Conservation (phyloP, 768 basidiomycete genomes). For the Mycena belliarum region DNA sequence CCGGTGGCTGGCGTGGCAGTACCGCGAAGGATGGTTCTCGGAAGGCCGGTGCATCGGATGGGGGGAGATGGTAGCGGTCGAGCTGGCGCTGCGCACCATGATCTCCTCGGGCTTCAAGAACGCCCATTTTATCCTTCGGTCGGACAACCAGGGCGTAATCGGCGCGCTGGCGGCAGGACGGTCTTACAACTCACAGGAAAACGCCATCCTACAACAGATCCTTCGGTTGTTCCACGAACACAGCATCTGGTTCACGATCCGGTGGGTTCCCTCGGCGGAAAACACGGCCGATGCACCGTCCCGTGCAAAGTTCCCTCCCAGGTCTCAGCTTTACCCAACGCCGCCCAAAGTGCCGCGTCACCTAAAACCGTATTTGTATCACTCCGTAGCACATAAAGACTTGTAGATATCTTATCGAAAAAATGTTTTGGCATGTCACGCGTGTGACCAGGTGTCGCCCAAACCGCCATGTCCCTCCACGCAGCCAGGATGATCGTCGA, state of each 20-base stretch:
- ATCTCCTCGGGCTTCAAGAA: slow-evolving; percentile 25
- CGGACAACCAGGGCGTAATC: slow-evolving; percentile 45
- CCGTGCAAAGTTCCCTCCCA: slow-evolving; percentile 37
- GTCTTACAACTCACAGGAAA: slow-evolving; percentile 28
- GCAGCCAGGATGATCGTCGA: too few relatives aligned
- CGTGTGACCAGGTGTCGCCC: too few relatives aligned
- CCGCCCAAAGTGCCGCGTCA: neutral
- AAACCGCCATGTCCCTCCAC: too few relatives aligned
- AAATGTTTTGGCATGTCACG: too few relatives aligned
- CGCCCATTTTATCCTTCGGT: slow-evolving; percentile 32
- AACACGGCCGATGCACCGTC: slow-evolving; percentile 35
- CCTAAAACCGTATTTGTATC: neutral
- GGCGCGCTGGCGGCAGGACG: slow-evolving; percentile 28
- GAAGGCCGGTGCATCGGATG: slow-evolving; percentile 39
- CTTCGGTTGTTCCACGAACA: slow-evolving; percentile 23
- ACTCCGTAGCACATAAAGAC: neutral
- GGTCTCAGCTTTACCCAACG: slow-evolving; percentile 19
- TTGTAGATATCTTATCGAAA: neutral
- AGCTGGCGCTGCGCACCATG: slow-evolving; percentile 38
- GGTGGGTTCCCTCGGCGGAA: slow-evolving; percentile 32
- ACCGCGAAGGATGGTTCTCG: slow-evolving; percentile 31
- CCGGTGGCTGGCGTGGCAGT: slow-evolving; percentile 42
- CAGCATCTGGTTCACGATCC: slow-evolving; percentile 26
- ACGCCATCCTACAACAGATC: slow-evolving; percentile 31
- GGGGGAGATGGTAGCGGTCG: slow-evolving; percentile 47